Percentiles rank a stretch among this genome's conserved stretches.
These are phyloP conservation scores for Candida pseudofarinosa DNA, from an alignment of 805 yeast genomes.

Conservation along the genomic window DNA sequence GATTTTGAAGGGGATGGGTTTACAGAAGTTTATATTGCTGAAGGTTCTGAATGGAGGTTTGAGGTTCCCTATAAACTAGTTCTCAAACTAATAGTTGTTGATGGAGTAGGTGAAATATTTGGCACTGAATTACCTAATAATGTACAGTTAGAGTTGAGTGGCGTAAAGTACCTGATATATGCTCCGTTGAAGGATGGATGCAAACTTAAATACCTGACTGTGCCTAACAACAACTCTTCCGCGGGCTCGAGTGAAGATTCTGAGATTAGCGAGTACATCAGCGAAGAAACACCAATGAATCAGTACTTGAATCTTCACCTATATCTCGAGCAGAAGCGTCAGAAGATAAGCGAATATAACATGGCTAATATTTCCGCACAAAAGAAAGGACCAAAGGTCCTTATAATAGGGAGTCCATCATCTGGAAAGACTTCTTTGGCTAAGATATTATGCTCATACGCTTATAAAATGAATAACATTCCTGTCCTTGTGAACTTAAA, in stretches of 20 bases:
- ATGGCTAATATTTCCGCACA: conserved; percentile 15
- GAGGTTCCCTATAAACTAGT: conserved; percentile 55
- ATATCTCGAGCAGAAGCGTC: conserved; percentile 57
- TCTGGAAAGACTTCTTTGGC: conserved; percentile 78
- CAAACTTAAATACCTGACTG: conserved; percentile 41
- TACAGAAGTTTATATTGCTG: conserved; percentile 22
- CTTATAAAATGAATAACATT: conserved; percentile 58
- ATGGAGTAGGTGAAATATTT: conserved; percentile 83
- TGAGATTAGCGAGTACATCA: conserved; percentile 53
- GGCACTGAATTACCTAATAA: conserved; percentile 89
- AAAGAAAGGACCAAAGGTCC: conserved; percentile 52
- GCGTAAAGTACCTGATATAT: conserved; percentile 35
- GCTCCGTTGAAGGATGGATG: conserved; percentile 60
- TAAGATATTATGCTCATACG: conserved; percentile 70
- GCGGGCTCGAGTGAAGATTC: conserved; percentile 30
- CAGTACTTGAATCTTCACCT: conserved; percentile 68
- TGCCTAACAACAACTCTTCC: conserved; percentile 21
- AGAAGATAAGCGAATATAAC: conserved; percentile 23
- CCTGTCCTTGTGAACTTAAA: conserved; percentile 80
- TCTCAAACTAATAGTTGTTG: conserved; percentile 46
- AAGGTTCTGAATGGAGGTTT: conserved; percentile 69
- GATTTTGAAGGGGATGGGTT: neutral
- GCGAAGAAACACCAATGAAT: conserved; percentile 68
- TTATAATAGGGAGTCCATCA: conserved; percentile 68
- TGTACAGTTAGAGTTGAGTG: conserved; percentile 40